Evolutionary conservation across 192 early-diverging fungal species (phyloP).

Genomic region (Diversispora epigaea): DNA sequence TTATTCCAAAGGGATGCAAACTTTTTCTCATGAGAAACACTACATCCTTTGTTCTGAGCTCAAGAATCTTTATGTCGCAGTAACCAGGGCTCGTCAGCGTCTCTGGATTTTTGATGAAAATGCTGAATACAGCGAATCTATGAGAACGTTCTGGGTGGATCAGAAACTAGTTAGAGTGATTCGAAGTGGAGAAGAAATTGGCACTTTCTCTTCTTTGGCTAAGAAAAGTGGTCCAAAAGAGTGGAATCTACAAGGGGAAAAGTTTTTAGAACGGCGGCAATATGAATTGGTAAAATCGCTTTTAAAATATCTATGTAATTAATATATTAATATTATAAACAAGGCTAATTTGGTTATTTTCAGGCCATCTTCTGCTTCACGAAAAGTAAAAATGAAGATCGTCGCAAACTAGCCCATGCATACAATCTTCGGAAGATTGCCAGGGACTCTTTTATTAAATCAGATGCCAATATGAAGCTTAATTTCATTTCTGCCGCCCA

Average conservation of each 20-base stretch:
- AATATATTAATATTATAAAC: neutral
- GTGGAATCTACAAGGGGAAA: neutral
- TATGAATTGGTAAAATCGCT: conserved; percentile 5
- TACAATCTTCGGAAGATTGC: conserved; percentile 12
- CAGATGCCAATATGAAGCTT: neutral
- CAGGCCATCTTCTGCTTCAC: conserved; percentile 14
- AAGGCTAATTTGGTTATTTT: neutral
- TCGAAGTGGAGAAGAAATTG: neutral
- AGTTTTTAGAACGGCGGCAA: neutral
- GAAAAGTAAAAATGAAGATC: conserved; percentile 1
- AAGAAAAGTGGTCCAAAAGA: neutral
- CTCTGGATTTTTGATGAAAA: conserved; percentile 23
- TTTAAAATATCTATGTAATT: neutral
- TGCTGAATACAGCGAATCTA: neutral
- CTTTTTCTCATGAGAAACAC: neutral
- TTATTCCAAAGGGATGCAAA: neutral
- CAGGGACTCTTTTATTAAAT: neutral
- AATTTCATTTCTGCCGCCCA: neutral
- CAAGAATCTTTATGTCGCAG: conserved; percentile 20
- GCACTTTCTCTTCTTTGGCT: neutral
- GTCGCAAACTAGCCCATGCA: neutral
- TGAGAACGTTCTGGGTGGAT: neutral
- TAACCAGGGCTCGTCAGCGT: conserved; percentile 23
- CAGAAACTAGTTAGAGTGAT: neutral
- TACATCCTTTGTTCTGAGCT: neutral